Conservation (phyloP, 805 yeast genomes). For the Ogataea zsoltii region DNA sequence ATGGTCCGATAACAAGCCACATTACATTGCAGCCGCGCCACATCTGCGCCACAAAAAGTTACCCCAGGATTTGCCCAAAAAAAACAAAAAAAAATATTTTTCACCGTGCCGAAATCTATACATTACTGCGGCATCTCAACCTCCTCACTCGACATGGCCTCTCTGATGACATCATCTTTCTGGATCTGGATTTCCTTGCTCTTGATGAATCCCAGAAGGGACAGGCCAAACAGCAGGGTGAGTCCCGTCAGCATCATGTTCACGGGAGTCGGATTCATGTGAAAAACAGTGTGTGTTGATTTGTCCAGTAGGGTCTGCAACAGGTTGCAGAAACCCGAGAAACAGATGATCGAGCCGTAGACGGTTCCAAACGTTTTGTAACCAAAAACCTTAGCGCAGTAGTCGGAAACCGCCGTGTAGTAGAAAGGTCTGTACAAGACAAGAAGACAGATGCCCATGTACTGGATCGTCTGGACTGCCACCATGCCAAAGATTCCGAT, state of each 20-base stretch:
- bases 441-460: slow-evolving; percentile 66
- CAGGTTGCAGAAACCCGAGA: slow-evolving; percentile 80
- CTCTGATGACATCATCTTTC: slow-evolving; percentile 56
- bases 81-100: neutral
- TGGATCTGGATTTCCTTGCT: slow-evolving; percentile 43
- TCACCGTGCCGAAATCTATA: too few relatives aligned
- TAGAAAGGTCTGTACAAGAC: slow-evolving; percentile 90
- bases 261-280: slow-evolving; percentile 79
- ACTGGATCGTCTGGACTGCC: slow-evolving; percentile 49
- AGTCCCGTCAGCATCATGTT: slow-evolving; percentile 54
- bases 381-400: slow-evolving; percentile 90
- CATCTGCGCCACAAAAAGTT: slow-evolving; percentile 7
- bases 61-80: neutral
- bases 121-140: slow-evolving; percentile 41
- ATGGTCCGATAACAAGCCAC: slow-evolving; percentile 15
- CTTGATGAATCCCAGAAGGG: slow-evolving; percentile 45
- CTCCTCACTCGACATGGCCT: slow-evolving; percentile 61
- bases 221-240: slow-evolving; percentile 54
- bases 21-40: too few relatives aligned
- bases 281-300: slow-evolving; percentile 64
- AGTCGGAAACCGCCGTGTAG: slow-evolving; percentile 90
- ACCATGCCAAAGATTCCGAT: slow-evolving; percentile 76
- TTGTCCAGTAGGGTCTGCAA: slow-evolving; percentile 69
- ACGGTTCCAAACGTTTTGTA: slow-evolving; percentile 89
- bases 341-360: slow-evolving; percentile 81